phyloP scores from a whole-genome alignment of 129 eudicot genomes.

The Artemisia annua region DNA sequence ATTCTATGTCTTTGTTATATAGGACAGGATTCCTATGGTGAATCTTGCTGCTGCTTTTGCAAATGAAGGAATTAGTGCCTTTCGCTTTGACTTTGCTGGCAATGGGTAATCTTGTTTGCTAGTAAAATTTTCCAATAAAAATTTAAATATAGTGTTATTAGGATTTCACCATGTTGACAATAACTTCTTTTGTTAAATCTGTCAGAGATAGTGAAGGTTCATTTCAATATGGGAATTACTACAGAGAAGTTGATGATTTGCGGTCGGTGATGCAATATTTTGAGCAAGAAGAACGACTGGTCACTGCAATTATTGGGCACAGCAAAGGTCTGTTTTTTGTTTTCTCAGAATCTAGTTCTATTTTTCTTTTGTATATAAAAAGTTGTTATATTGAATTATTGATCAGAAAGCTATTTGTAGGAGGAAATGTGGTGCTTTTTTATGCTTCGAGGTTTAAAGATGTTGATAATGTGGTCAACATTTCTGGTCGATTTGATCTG shows the following conservation, averaged over 20 bases:
- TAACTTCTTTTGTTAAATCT: constrained; percentile 16
- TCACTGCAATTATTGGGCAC: constrained; percentile 67
- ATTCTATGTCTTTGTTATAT: neutral
- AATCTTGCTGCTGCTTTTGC: constrained; percentile 71
- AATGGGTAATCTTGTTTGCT: constrained; percentile 60
- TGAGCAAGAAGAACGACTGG: constrained; percentile 30
- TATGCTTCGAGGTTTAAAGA: constrained; percentile 50
- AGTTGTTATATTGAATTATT: neutral
- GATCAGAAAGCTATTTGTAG: constrained; percentile 35
- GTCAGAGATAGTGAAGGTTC: constrained; percentile 84
- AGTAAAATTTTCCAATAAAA: neutral
- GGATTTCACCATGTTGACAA: neutral
- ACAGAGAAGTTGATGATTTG: constrained; percentile 74
- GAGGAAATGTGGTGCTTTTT: constrained; percentile 78
- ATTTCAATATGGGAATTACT: constrained; percentile 82
- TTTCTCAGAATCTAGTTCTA: neutral
- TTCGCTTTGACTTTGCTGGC: constrained; percentile 87
- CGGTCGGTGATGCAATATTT: constrained; percentile 60
- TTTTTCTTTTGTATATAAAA: neutral
- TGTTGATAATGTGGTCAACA: constrained; percentile 40
- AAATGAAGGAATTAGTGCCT: constrained; percentile 67
- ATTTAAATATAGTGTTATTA: neutral
- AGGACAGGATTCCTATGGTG: constrained; percentile 88
- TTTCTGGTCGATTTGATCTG: too few species aligned
- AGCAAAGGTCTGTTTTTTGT: constrained; percentile 58